These are phyloP conservation scores for Golubevia sp. DNA, from an alignment of 1,284 basidiomycete genomes.

Conservation along the genomic window DNA sequence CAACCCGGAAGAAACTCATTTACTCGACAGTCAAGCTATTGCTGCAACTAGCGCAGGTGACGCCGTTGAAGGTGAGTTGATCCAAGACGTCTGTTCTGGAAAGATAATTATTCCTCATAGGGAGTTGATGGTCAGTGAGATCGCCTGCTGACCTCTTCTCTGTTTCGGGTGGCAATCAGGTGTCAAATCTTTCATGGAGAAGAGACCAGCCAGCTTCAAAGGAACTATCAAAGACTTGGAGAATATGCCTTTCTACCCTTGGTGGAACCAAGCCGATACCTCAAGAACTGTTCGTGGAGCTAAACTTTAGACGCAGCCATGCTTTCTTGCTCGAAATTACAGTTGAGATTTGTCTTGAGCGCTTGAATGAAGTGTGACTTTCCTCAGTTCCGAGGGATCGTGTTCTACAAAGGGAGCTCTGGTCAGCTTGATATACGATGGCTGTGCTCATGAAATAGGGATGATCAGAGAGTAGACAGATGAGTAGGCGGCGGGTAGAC, in stretches of 20 bases:
- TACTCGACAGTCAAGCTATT: slow-evolving; percentile 32
- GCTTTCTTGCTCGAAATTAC: no score
- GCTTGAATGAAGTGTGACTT: no score
- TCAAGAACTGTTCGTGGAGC: no score
- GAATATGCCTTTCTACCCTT: slow-evolving; percentile 34
- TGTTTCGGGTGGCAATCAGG: background rate
- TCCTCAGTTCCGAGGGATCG: no score
- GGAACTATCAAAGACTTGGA: slow-evolving; percentile 31
- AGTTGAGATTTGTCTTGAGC: no score
- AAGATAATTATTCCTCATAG: background rate
- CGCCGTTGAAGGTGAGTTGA: slow-evolving; percentile 20
- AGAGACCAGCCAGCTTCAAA: slow-evolving; percentile 23
- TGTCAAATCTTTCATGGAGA: slow-evolving; percentile 34
- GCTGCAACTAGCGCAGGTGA: slow-evolving; percentile 25
- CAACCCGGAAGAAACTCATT: slow-evolving; percentile 33
- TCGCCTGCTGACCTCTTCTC: background rate
- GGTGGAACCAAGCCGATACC: slow-evolving; percentile 30
- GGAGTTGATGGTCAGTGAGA: background rate
- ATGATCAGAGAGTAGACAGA: no score
- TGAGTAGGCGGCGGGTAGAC: no score
- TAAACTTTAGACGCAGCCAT: no score
- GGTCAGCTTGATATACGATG: no score
- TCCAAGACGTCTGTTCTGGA: background rate
- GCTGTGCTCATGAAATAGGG: no score
- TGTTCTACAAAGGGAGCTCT: no score